Evolutionary conservation across 1,284 basidiomycete species (phyloP).

Genomic region (Trametes hirsuta): DNA sequence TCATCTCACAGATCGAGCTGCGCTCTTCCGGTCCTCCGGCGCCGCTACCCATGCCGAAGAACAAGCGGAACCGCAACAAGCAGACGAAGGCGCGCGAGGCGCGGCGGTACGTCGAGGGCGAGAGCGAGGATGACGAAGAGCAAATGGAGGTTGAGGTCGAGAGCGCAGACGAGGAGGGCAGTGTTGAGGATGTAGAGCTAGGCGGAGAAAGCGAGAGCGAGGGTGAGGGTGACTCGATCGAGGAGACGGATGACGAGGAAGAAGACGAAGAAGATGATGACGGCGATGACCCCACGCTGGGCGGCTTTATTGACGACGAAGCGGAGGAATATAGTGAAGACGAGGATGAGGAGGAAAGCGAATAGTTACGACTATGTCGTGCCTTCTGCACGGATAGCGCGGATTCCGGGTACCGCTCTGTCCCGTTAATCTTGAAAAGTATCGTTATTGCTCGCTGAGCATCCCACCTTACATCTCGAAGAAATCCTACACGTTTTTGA

Average conservation of each 20-base stretch:
- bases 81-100: conserved; percentile 41
- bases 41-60: conserved; percentile 48
- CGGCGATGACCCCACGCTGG: conserved; percentile 56
- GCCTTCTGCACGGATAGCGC: not conserved
- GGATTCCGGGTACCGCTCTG: not conserved
- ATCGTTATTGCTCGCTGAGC: conserved; percentile 4
- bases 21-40: conserved; percentile 68
- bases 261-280: conserved; percentile 56
- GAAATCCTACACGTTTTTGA: not conserved
- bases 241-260: conserved; percentile 56
- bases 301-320: conserved; percentile 75
- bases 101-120: conserved; percentile 74
- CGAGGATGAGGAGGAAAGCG: conserved; percentile 42
- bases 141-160: conserved; percentile 69
- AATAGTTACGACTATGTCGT: conserved; percentile 24
- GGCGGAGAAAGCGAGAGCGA: conserved; percentile 71
- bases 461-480: too few species aligned
- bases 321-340: conserved; percentile 55
- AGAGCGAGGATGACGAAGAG: conserved; percentile 65
- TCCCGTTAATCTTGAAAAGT: conserved; percentile 15
- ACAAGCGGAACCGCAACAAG: conserved; percentile 27
- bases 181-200: conserved; percentile 76
- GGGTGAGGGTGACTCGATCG: conserved; percentile 51
- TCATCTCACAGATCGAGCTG: conserved; percentile 92
- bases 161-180: conserved; percentile 66